Conservation (phyloP, 2,329 filamentous ascomycete genomes). For the Paracoccidioides brasiliensis region DNA sequence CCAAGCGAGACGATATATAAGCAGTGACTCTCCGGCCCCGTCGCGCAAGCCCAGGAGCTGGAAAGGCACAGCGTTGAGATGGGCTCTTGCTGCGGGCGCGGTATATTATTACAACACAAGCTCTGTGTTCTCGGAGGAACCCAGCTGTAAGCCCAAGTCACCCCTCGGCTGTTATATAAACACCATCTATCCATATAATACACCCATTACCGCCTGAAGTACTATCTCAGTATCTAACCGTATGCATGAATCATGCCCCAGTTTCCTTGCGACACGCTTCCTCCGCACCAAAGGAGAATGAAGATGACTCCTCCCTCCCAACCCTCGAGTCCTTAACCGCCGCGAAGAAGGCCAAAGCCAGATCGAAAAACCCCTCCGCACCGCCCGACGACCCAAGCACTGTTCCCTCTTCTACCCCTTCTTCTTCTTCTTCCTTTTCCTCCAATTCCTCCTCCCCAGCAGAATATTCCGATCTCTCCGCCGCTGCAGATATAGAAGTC, state of each 20-base stretch:
- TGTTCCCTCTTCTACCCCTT: slow-evolving; percentile 4
- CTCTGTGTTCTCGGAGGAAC: slow-evolving; percentile 72
- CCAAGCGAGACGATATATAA: slow-evolving; percentile 38
- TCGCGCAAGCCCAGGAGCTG: slow-evolving; percentile 61
- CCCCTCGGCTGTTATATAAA: too few relatives aligned
- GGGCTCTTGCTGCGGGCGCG: slow-evolving; percentile 60
- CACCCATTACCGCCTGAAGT: background rate
- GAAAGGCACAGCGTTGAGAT: slow-evolving; percentile 62
- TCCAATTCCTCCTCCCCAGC: slow-evolving; percentile 7
- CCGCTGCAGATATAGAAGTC: slow-evolving; percentile 11
- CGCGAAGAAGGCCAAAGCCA: slow-evolving; percentile 26
- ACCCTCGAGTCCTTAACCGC: slow-evolving; percentile 57
- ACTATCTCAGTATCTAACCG: background rate
- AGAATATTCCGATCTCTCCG: slow-evolving; percentile 6
- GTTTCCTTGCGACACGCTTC: slow-evolving; percentile 22
- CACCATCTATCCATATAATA: too few relatives aligned
- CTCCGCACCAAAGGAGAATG: slow-evolving; percentile 16
- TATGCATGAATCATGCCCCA: slow-evolving; percentile 8
- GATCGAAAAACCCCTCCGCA: slow-evolving; percentile 6
- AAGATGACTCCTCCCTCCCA: slow-evolving; percentile 39
- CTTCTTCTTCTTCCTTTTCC: slow-evolving; percentile 7
- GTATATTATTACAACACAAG: slow-evolving; percentile 95
- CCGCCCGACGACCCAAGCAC: background rate
- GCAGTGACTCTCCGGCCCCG: slow-evolving; percentile 33
- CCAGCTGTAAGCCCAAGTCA: slow-evolving; percentile 45